These are phyloP conservation scores for Marasmius tenuissimus DNA, from an alignment of 1,284 basidiomycete genomes.

Conservation along the genomic window DNA sequence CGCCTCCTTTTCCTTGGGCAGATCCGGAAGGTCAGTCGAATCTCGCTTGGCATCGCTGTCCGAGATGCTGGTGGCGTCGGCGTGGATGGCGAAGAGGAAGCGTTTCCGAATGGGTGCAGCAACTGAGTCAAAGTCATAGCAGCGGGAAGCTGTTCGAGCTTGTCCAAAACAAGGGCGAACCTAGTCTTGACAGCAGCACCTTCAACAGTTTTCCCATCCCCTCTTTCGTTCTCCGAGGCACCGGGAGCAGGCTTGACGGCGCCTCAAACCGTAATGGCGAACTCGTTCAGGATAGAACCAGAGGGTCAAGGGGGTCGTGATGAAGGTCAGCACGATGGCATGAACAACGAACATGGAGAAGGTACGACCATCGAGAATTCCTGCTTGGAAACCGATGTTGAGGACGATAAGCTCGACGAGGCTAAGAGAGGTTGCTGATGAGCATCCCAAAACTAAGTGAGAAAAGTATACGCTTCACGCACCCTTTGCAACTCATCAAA, in stretches of 20 bases:
- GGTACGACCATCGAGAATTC: constrained; percentile 70
- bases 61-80: constrained; percentile 10
- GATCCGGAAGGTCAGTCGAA: background rate
- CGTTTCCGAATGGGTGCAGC: constrained; percentile 37
- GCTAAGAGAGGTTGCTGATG: constrained; percentile 32
- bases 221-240: constrained; percentile 11
- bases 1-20: constrained; percentile 6
- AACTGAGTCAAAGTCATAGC: constrained; percentile 68
- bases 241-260: background rate
- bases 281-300: constrained; percentile 71
- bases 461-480: constrained; percentile 20
- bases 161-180: constrained; percentile 83
- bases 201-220: constrained; percentile 17
- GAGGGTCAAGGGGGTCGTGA: constrained; percentile 83
- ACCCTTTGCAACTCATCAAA: constrained; percentile 95
- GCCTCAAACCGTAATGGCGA: constrained; percentile 12
- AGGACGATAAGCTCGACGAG: constrained; percentile 90
- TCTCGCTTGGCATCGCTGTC: constrained; percentile 1
- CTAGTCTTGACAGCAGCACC: constrained; percentile 48
- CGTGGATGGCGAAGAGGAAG: constrained; percentile 7
- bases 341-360: constrained; percentile 92
- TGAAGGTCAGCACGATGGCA: constrained; percentile 81
- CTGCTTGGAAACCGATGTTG: constrained; percentile 84
- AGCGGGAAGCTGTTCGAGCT: constrained; percentile 80
- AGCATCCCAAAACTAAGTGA: background rate